Base-by-base conservation (phyloP, 2,329 filamentous ascomycete genomes). In the Cladophialophora immunda region DNA sequence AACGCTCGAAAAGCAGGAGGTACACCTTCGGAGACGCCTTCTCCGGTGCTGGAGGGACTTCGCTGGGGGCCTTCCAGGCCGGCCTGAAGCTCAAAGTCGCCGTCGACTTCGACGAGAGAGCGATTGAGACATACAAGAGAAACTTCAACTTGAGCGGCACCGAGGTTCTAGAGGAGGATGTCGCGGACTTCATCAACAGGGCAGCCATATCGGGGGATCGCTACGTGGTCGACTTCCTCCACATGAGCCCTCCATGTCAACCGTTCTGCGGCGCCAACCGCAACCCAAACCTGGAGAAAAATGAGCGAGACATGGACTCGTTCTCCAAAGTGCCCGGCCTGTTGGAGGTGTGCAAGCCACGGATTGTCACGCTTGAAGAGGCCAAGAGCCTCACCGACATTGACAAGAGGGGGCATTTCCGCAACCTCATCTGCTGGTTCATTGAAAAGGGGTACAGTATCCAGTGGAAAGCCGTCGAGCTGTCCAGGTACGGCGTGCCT, bases 231-330 rank as follows among this genome's bases (percentile, higher is more conserved):
- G 92, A 95, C 71, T 80, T 94, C 1, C 78, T 92, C 0, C 92
- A 96, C 70, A 78, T 93, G 0, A 93, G 90, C 0, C 92, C 91
- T 0, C 92, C 92, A 0, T 96, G 93, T 64, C 91, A 94, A 71
- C 87, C 85, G 1, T 94, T 89, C 75, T 94, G 91, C 0, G 87
- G 88, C 0, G 90, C 89, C 0, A 89, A 96, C 66, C 94, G 91
- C 0, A 75, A 83, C 77, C 0, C 72, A 25, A 65, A 68, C 55
- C 85, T 86, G 0, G 80, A 80, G 6, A 83, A 88, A 25, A 89
- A 93, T 54, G 90, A 91, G 0, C 82, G 79, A 0, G 95, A 96
- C 71, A 87, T 86, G 0, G 87, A 88, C 0, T 80, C 83, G 0
- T 77, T 85, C 0, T 83, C 84, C 52, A 78, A 78, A 0, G 75